These are phyloP conservation scores for Otatea glauca DNA, from an alignment of 176 grass and related monocot genomes.

Conservation along the genomic window DNA sequence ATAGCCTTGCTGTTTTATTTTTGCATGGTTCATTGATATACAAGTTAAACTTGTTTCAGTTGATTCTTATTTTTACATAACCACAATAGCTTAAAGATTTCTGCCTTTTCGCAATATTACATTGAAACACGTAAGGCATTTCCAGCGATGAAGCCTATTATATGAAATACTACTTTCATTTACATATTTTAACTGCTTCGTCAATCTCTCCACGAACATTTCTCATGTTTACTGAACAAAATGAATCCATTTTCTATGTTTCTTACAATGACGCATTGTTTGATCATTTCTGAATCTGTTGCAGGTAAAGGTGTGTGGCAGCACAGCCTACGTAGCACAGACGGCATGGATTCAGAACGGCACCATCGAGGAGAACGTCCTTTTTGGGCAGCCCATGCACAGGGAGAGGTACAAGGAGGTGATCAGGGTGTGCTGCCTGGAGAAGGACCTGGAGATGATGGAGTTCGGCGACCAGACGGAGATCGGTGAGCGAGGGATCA, in stretches of 20 bases:
- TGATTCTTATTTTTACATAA: background rate
- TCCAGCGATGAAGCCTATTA: background rate
- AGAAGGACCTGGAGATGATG: conserved; percentile 99
- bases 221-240: background rate
- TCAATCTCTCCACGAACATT: background rate
- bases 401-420: conserved; percentile 71
- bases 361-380: conserved; percentile 93
- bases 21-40: background rate
- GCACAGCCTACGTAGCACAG: conserved; percentile 86
- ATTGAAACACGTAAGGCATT: background rate
- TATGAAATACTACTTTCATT: background rate
- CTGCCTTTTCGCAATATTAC: background rate
- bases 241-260: background rate
- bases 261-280: background rate
- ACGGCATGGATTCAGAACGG: conserved; percentile 97
- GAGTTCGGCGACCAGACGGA: conserved; percentile 99
- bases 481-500: conserved; percentile 97
- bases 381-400: conserved; percentile 88
- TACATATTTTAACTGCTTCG: background rate
- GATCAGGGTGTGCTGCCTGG: conserved; percentile 84
- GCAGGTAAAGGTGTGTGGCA: conserved; percentile 91
- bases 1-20: background rate
- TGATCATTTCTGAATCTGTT: background rate
- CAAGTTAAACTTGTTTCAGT: background rate
- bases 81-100: background rate